Evolutionary conservation across 345 rosid species (phyloP).

Genomic region (Brassica rapa): DNA sequence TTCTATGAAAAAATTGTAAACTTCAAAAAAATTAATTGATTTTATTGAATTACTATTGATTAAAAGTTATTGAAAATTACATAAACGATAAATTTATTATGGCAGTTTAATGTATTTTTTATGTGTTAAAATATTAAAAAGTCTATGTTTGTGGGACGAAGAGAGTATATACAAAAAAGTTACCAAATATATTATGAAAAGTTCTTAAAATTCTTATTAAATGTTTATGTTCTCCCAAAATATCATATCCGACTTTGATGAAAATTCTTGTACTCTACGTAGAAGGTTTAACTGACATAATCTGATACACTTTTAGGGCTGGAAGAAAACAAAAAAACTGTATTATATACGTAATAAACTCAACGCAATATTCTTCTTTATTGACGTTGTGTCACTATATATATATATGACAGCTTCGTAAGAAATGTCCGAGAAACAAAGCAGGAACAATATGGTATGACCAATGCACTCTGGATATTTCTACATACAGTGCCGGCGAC

Average conservation of each 20-base stretch:
- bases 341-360: too few relatives aligned
- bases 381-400: not conserved
- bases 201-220: too few relatives aligned
- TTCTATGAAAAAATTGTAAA: too few relatives aligned
- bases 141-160: too few relatives aligned
- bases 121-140: too few relatives aligned
- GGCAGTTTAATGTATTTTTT: too few relatives aligned
- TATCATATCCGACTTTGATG: not conserved
- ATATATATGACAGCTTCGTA: not conserved
- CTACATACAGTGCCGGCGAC: not conserved
- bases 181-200: too few relatives aligned
- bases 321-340: not conserved
- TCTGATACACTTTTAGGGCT: not conserved
- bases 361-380: not conserved
- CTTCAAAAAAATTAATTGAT: too few relatives aligned
- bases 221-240: not conserved
- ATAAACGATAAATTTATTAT: too few relatives aligned
- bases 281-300: not conserved
- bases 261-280: not conserved
- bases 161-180: too few relatives aligned
- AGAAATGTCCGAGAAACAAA: not conserved
- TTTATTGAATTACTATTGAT: too few relatives aligned
- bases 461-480: not conserved
- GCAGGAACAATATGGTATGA: not conserved
- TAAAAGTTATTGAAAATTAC: too few relatives aligned